Base-by-base conservation (phyloP, 208 protist genomes). In the Herpetomonas samuelpessoai region DNA sequence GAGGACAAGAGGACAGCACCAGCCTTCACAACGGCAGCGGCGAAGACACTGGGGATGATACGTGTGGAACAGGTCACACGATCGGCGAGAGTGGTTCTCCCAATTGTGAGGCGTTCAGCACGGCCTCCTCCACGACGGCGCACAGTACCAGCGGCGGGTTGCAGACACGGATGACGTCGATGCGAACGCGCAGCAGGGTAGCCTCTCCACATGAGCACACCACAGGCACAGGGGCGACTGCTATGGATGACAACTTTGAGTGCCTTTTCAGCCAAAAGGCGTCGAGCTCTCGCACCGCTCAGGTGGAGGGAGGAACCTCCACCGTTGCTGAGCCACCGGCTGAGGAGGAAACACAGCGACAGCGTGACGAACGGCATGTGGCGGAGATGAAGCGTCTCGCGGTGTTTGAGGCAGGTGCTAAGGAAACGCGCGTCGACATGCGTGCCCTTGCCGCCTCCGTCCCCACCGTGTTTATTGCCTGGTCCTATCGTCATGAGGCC, bases 381-480 rank as follows among this genome's bases (percentile, higher is more conserved):
- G n/a, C n/a, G n/a, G 16, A 48, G 44, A 19, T 3, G 44, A 3
- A 19, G 44, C 44, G 44, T 22, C 44, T 48, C 10, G 44, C 44
- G 16, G 3, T 48, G 10, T 96, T 80, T 57, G 62, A 85, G 57
- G 67, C 44, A 14, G 79, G 78, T 16, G 59, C 65, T 16, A 81
- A 77, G 54, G 80, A 83, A 51, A 60, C 74, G 28, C 53, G 66
- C 19, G 71, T 96, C 18, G 78, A 87, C 59, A 61, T 96, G 24
- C 61, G 68, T n/a, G 59, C 61, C 28, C 62, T 86, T 35, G 66
- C 85, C 9, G 57, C 77, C 24, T 82, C 59, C 21, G 76, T 83
- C 10, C 86, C 89, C 0, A 91, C 82, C 2, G 44, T 96, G 18
- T 76, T 96, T 57, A 67, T 96, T 29, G 70, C 71, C 38, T 96